Evolutionary conservation across 768 basidiomycete genomes (phyloP), one percentile per base, ranked within the genome.

Genomic region (Trametes cingulata): DNA sequence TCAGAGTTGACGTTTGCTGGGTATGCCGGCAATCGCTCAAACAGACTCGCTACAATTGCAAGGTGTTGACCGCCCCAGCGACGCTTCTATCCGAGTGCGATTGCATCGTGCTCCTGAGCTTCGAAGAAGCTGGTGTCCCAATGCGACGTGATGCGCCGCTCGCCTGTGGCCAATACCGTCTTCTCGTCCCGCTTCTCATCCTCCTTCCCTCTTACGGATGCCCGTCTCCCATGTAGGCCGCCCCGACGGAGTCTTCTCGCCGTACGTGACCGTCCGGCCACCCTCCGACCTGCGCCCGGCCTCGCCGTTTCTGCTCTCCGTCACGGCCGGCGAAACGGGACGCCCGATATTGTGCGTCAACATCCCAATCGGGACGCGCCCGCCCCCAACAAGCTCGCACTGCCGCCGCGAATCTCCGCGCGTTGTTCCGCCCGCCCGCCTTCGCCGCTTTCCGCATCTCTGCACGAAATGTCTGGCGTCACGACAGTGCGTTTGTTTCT

Each of bases 71-170:
- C n/a, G 29, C 4, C 33, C 22, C 2, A 12, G 35, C 33, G 13
- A 22, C 20, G 50, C 50, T 52, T 52, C 50, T 39, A 13, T 14
- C 37, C 40, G 41, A 54, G 52, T 54, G 52, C 52, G 52, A 54
- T 43, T 22, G 13, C 52, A 36, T 43, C 52, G 52, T 35, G 52
- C 52, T 15, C 35, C 3, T 4, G 46, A 22, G 13, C 39, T 40
- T 52, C 51, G 25, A 42, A 52, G 51, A 52, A 52, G 51, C 51
- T 27, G 15, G 10, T 25, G 39, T 41, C 51, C 14, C 14, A 24
- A 22, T 27, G 25, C 51, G 51, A 52, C 51, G 9, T 43, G 52
- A 54, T 54, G 52, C 52, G 41, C 52, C 52, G 33, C 52, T 22
- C 29, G 29, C 40, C 8, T 10, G 3, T 19, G 15, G 6, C 25